Evolutionary conservation across 768 basidiomycete genomes (phyloP), one percentile per base, ranked within the genome.

Genomic region (Amanita exitialis): DNA sequence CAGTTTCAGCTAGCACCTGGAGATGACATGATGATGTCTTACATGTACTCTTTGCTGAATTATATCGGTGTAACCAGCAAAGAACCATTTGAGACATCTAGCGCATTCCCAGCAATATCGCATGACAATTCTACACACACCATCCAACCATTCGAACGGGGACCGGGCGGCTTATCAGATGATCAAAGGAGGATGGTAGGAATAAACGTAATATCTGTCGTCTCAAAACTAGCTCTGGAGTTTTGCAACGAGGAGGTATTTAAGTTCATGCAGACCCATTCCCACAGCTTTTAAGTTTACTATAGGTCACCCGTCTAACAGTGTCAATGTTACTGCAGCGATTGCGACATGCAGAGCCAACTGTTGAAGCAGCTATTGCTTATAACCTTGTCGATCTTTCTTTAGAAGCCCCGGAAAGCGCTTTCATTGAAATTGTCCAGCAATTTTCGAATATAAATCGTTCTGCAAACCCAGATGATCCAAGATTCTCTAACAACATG

Each of bases 1-100:
- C 51, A 23, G 49, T 35, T 36, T 54, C 44, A 92, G 90, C 71
- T 90, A 35, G 82, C 88, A 13, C 85, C 88, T 13, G 89, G 88
- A 38, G 88, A 92, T 56, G 92, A 93, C 61, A 76, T 92, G 34
- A 77, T 89, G 62, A 84, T 93, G 79, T 97, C 94, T 3, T 90
- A 93, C 57, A 86, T 97, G 82, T 97, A 98, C 64, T 96, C 95
- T 4, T 77, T 98, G 10, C 75, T 98, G 53, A 97, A 98, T 62
- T 87, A 89, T 63, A 85, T 97, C 53, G 82, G 89, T 1, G 82
- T 87, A 3, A 83, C 90, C 2, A 85, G 82, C 70, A 88, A 86
- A 61, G 87, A 88, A 43, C 76, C 80, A 30, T 75, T 75, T 32
- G 85, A 86, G 45, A 67, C 61, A 44, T 69, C 76, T 2, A 67